Percentiles rank a stretch among this genome's conserved stretches.
Evolutionary conservation across 768 basidiomycete species (phyloP).

Genomic region (Suillus discolor): DNA sequence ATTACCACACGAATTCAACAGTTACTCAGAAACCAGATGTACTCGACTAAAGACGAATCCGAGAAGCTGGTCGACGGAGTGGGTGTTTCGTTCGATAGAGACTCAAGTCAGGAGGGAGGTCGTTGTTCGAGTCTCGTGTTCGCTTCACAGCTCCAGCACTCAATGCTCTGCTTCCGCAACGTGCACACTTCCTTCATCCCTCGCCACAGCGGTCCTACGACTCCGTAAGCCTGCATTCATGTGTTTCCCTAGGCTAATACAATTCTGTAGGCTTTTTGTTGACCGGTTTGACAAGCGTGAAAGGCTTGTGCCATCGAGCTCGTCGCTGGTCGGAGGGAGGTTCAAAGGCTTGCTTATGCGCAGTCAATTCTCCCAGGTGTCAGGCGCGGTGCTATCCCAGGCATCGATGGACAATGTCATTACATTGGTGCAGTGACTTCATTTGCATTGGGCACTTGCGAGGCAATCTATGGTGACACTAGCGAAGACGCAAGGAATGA

Average conservation of each 20-base stretch:
- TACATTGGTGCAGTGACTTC: conserved; percentile 15
- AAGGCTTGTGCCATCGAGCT: conserved; percentile 77
- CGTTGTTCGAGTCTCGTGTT: not conserved
- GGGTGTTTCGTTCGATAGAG: not conserved
- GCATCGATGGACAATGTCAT: conserved; percentile 52
- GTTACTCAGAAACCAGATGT: not conserved
- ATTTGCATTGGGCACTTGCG: conserved; percentile 33
- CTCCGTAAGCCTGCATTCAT: not conserved
- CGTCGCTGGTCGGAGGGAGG: conserved; percentile 73
- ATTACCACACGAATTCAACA: not conserved
- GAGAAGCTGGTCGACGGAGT: not conserved
- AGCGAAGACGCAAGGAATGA: conserved; percentile 88
- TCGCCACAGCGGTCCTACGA: not conserved
- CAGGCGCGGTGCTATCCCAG: conserved; percentile 34
- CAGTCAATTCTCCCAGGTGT: conserved; percentile 83
- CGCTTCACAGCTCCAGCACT: too few species aligned
- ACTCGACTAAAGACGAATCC: not conserved
- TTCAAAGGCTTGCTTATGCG: conserved; percentile 87
- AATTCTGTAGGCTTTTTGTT: conserved; percentile 10
- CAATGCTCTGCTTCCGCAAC: too few species aligned
- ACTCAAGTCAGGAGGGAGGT: not conserved
- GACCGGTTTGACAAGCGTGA: conserved; percentile 85
- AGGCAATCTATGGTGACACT: conserved; percentile 71
- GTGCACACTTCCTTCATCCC: not conserved
- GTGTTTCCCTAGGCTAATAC: not conserved